Base-by-base conservation (phyloP, 805 yeast species). In the Zygotorulaspora chibaensis region DNA sequence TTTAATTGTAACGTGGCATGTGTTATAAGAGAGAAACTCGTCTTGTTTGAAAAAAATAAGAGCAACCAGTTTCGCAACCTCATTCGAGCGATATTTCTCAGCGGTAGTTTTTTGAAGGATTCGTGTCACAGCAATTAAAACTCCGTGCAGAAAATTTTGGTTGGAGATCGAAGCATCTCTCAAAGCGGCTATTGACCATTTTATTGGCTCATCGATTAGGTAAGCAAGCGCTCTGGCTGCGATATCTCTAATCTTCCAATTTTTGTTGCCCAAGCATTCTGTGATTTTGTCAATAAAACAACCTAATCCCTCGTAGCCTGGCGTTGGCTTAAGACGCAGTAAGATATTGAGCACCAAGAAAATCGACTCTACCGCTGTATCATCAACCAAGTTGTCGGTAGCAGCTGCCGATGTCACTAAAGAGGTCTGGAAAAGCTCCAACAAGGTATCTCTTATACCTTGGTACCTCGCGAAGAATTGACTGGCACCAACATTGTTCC, bases 221-320 rank as follows among this genome's bases (percentile, higher is more conserved):
- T 82, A 66, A 0, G 83, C 77, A 1, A 87, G 56, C 3, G 88
- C 77, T 57, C 81, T 73, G 0, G 96, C 87, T 0, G 96, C 85
- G 78, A 87, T 77, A 58, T 90, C 96, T 51, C 99, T 75, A 8
- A 93, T 75, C 56, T 88, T 88, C 96, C 96, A 91, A 45, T 74
- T 69, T 35, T 64, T 65, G 48, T 79, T 76, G 0, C 69, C 68
- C 26, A 90, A 66, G 50, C 83, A 74, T 15, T 56, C 42, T 20
- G 69, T 53, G 12, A 87, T 65, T 16, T 76, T 61, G 0, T 74
- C 73, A 39, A 70, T 66, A 55, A 88, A 84, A 5, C 70, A 78
- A 7, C 65, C 66, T 40, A 84, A 59, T 0, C 79, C 83, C 36
- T 68, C 70, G 46, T 75, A 74, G 0, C 78, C 80, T 2, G 77